Evolutionary conservation across 176 grass and related monocot species (phyloP), one percentile per base, ranked within the genome.

Genomic region (Avena sativa): DNA sequence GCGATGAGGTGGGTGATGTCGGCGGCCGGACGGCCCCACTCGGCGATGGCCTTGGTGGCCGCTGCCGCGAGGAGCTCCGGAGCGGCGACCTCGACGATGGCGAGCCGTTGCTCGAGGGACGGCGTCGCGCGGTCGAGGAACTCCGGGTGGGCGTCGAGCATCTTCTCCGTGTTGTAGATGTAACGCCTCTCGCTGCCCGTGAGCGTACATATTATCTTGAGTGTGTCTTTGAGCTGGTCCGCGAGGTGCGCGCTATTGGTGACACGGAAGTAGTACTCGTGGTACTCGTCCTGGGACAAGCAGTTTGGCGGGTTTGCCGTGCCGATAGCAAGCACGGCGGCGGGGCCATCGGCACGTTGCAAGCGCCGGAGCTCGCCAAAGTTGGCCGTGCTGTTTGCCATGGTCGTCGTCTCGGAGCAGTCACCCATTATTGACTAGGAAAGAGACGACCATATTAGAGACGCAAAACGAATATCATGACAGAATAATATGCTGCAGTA

Each of bases 1-100:
- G 47, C 70, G 20, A 73, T 13, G 70, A 73, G 70, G 70, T 73
- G 43, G 11, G 70, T 73, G 43, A 73, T 73, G 71, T 74, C 71
- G 44, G n/a, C 10, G 71, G 71, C 71, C 1, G 71, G 71, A 14
- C 43, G 71, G 11, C 44, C 71, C 71, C 44, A 74, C 10, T 48
- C 0, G 71, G 71, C 71, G 4, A 74, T 47, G 70, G 70, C 70
- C 70, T 23, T 73, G 9, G 20, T 44, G 2, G 70, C 19, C 0
- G 70, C 43, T 2, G 10, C 43, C 5, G 70, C 70, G 0, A n/a
- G 3, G 20, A 73, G 40, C 70, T 73, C 70, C 0, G 70, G 70
- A 13, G 43, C 70, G 70, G 19, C 70, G 20, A n/a, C 38, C 9
- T 43, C 70, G 5, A 13, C 43, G 40, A 73, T 73, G 70, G 43